Conservation (phyloP, 441 rosid genomes). For the Adansonia madagascariensis region DNA sequence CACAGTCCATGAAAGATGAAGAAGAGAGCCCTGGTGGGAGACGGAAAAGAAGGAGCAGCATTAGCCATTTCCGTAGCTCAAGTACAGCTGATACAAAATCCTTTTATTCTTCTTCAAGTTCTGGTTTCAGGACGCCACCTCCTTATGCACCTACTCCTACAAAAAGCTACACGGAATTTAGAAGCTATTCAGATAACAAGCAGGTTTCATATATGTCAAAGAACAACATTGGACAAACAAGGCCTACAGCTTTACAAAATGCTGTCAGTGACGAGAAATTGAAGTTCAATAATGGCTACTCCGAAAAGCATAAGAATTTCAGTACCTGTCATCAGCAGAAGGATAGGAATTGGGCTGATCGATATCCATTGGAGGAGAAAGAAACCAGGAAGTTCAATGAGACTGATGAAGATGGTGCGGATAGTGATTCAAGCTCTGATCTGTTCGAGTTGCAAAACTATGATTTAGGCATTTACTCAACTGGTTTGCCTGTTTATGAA, state of each 20-base stretch:
- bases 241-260: slow-evolving; percentile 33
- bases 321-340: slow-evolving; percentile 35
- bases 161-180: slow-evolving; percentile 57
- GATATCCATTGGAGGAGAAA: slow-evolving; percentile 34
- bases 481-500: slow-evolving; percentile 88
- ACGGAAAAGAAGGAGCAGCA: slow-evolving; percentile 84
- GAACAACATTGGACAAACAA: slow-evolving; percentile 29
- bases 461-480: slow-evolving; percentile 66
- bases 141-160: slow-evolving; percentile 62
- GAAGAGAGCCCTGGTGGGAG: slow-evolving; percentile 67
- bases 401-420: slow-evolving; percentile 60
- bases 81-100: slow-evolving; percentile 56
- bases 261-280: slow-evolving; percentile 43
- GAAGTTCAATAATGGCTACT: slow-evolving; percentile 35
- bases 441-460: slow-evolving; percentile 87
- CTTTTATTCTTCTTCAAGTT: slow-evolving; percentile 60
- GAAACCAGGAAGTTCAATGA: slow-evolving; percentile 39
- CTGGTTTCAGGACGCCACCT: slow-evolving; percentile 84
- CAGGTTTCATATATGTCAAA: slow-evolving; percentile 38
- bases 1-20: slow-evolving; percentile 57
- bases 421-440: slow-evolving; percentile 97
- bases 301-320: slow-evolving; percentile 32
- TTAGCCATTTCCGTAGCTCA: slow-evolving; percentile 78
- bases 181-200: slow-evolving; percentile 57
- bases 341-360: slow-evolving; percentile 37